phyloP scores from a whole-genome alignment of 2,329 filamentous ascomycete species.

The Colletotrichum sp. region DNA sequence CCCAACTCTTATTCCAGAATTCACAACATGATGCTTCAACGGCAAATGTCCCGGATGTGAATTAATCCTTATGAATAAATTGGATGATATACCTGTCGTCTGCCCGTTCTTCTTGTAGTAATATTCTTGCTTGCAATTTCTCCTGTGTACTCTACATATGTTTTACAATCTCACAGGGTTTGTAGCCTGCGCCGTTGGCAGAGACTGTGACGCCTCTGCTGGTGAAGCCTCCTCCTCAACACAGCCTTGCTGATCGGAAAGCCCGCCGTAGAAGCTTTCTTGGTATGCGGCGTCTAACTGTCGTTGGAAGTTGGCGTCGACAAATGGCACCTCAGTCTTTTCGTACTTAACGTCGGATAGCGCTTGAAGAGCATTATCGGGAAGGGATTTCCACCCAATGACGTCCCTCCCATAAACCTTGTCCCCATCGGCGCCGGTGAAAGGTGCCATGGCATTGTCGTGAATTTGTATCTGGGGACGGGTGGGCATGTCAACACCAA shows the following conservation, averaged over 20 bases:
- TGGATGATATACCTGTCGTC: background rate
- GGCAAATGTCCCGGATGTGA: background rate
- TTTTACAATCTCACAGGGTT: background rate
- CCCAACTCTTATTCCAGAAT: background rate
- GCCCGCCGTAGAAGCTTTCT: background rate
- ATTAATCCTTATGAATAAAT: background rate
- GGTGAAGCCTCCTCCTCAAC: background rate
- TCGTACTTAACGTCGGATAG: background rate
- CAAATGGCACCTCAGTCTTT: background rate
- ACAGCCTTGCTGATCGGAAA: background rate
- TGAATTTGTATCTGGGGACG: background rate
- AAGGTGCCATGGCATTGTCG: background rate
- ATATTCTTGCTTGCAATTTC: background rate
- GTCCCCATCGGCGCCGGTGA: background rate
- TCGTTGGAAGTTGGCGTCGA: background rate
- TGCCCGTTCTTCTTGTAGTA: background rate
- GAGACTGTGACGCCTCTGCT: background rate
- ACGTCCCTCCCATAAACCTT: background rate
- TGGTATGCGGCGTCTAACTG: background rate
- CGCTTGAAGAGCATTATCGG: background rate
- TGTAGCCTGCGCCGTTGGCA: background rate
- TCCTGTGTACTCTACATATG: rapidly evolving
- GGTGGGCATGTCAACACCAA: background rate
- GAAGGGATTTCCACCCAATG: background rate
- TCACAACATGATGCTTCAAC: background rate